Conservation (phyloP, 139 green algal species). For the Auxenochlorella pyrenoidosa region DNA sequence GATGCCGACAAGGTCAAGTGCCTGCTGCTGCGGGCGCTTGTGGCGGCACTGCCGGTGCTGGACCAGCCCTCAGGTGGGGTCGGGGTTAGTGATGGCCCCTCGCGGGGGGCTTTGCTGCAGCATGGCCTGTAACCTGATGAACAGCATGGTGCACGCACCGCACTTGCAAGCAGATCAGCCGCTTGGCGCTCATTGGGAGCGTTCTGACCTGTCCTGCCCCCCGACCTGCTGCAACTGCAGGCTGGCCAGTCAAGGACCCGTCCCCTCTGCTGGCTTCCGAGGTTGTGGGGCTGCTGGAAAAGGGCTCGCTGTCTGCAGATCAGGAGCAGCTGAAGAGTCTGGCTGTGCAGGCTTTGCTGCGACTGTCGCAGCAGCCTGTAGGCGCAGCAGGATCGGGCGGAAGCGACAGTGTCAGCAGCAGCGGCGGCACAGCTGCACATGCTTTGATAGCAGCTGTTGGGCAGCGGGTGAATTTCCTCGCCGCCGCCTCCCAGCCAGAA, state of each 20-base stretch:
- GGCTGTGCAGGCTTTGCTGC: conserved; percentile 11
- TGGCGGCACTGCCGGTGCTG: conserved; percentile 29
- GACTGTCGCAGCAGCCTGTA: conserved; percentile 21
- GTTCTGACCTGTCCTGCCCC: too few relatives aligned
- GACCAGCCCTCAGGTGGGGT: conserved; percentile 8
- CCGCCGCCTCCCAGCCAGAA: neutral
- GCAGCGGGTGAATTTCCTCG: neutral
- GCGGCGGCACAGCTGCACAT: neutral
- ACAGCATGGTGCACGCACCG: too few relatives aligned
- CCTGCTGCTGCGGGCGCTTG: conserved; percentile 28
- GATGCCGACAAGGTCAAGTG: conserved; percentile 33
- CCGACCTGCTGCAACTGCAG: conserved; percentile 1
- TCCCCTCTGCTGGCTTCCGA: conserved; percentile 34
- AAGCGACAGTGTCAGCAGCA: neutral
- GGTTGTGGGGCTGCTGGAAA: conserved; percentile 33
- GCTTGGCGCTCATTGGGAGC: too few relatives aligned
- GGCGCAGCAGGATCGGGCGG: neutral
- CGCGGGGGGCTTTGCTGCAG: too few relatives aligned
- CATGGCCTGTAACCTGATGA: too few relatives aligned
- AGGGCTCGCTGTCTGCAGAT: neutral
- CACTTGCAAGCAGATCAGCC: too few relatives aligned
- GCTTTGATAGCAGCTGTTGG: neutral
- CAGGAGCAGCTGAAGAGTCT: conserved; percentile 34
- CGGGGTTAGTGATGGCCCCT: too few relatives aligned
- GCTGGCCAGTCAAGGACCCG: conserved; percentile 21